A percentile compares a stretch with the other conserved stretches of the same genome.
phyloP scores from a whole-genome alignment of 441 rosid species.

The Euphorbia schlechtendalii region DNA sequence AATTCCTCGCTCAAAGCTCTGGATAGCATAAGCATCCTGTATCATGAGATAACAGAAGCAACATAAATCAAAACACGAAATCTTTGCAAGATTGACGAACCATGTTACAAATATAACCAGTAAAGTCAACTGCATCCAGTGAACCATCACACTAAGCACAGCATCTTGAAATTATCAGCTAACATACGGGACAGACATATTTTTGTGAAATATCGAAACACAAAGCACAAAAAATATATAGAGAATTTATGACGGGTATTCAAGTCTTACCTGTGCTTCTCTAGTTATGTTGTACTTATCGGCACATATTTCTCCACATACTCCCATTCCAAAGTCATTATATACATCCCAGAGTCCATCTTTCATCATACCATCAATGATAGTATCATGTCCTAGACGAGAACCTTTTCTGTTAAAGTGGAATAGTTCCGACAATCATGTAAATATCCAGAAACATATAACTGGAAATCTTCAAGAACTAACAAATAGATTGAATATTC shows the following conservation, averaged over 20 bases:
- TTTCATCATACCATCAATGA: constrained; percentile 85
- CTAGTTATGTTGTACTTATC: constrained; percentile 55
- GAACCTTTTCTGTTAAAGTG: constrained; percentile 66
- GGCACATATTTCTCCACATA: constrained; percentile 87
- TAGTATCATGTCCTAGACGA: constrained; percentile 68
- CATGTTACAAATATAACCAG: neutral
- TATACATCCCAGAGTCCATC: constrained; percentile 98
- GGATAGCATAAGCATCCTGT: constrained; percentile 80
- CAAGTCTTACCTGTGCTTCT: constrained; percentile 55
- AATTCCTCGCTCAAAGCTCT: constrained; percentile 72
- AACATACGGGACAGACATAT: constrained; percentile 4
- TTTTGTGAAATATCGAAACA: neutral
- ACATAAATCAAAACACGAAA: neutral
- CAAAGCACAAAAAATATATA: neutral
- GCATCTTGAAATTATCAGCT: constrained; percentile 1
- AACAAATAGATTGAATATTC: neutral
- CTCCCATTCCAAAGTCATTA: constrained; percentile 90
- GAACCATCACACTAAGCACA: constrained; percentile 1
- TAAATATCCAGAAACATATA: neutral
- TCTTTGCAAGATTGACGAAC: constrained; percentile 1
- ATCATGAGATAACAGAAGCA: constrained; percentile 3
- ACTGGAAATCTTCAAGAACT: neutral
- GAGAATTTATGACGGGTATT: neutral
- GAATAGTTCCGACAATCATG: neutral
- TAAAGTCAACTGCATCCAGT: neutral